These are phyloP conservation scores for Tubosaeta sp. DNA, from an alignment of 768 basidiomycete species.

Conservation along the genomic window DNA sequence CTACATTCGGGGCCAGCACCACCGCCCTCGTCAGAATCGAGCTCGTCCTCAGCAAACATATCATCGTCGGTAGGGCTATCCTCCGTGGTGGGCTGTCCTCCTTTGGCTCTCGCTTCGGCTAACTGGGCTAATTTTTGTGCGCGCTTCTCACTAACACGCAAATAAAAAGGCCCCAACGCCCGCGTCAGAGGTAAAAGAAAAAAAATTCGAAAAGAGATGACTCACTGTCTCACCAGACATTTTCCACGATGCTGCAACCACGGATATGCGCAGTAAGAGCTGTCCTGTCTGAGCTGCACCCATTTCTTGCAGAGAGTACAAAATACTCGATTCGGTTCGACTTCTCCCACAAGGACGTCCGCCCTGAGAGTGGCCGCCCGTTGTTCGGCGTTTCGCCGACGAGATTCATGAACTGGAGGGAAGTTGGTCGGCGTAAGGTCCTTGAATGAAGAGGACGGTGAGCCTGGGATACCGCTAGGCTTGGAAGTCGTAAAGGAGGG, in stretches of 20 bases:
- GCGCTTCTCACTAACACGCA: slow-evolving; percentile 45
- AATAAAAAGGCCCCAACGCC: not conserved
- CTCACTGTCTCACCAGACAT: slow-evolving; percentile 69
- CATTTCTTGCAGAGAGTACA: slow-evolving; percentile 75
- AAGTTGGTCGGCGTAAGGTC: slow-evolving; percentile 57
- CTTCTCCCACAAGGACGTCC: slow-evolving; percentile 60
- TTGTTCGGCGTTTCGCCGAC: slow-evolving; percentile 74
- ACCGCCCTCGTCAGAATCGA: slow-evolving; percentile 34
- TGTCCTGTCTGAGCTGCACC: slow-evolving; percentile 79
- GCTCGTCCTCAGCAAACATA: slow-evolving; percentile 30
- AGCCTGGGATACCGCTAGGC: slow-evolving; percentile 20
- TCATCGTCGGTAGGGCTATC: slow-evolving; percentile 31
- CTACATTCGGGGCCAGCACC: slow-evolving; percentile 19
- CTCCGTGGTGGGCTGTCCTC: slow-evolving; percentile 23
- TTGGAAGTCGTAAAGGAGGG: slow-evolving; percentile 5
- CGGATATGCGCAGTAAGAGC: slow-evolving; percentile 75
- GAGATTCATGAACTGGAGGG: slow-evolving; percentile 57
- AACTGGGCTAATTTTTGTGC: slow-evolving; percentile 52
- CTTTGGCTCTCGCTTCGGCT: slow-evolving; percentile 41
- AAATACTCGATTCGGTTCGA: slow-evolving; percentile 72
- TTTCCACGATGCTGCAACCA: slow-evolving; percentile 78
- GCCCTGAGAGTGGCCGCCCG: slow-evolving; percentile 66
- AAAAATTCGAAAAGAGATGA: slow-evolving; percentile 16
- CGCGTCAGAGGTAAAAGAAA: slow-evolving; percentile 7
- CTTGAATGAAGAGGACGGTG: slow-evolving; percentile 43